Base-by-base conservation (phyloP, 345 rosid genomes). In the Corymbia maculata region DNA sequence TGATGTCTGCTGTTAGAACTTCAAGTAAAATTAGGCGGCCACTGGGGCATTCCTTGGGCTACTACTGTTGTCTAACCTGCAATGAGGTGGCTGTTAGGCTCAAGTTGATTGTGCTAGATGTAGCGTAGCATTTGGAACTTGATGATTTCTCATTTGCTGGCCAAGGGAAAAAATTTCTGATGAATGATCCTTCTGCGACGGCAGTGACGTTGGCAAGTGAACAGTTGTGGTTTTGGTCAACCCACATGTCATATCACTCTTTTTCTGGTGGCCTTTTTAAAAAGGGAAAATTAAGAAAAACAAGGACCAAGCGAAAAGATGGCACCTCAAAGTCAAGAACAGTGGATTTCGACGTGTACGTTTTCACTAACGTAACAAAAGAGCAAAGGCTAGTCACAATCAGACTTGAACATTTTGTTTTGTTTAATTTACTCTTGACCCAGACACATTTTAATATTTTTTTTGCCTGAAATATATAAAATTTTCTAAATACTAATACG, bases 171-270 rank as follows among this genome's bases (percentile, higher is more conserved):
- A 64, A n/a, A 13, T 61, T 11, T 26, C 61, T 55, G 21, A 28
- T 55, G 2, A 55, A 55, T 22, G 61, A 55, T 55, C 0, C 0
- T 28, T 0, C 21, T 0, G 61, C 28, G 61, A 55, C 61, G 0
- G 61, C 61, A 55, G 12, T 3, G 28, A 55, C 0, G 9, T 55
- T 3, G 68, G 6, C 68, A 11, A 61, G 68, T 28, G 14, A 28
- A 28, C 26, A 61, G 68, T 28, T 61, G 30, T 26, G 68, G 16
- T 61, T 26, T 66, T n/a, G 75, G 19, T 66, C 36, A 7, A 66
- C 16, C 66, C n/a, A 59, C 30, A 26, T 12, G 11, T 50, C 8
- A 50, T 50, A 9, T 50, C 11, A 50, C 9, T 8, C 51, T 50
- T 50, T 50, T 50, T 50, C 51, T 50, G 51, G 51, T 50, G 3